Base-by-base conservation (phyloP, 805 yeast genomes). In the Blastobotrys muscicola region DNA sequence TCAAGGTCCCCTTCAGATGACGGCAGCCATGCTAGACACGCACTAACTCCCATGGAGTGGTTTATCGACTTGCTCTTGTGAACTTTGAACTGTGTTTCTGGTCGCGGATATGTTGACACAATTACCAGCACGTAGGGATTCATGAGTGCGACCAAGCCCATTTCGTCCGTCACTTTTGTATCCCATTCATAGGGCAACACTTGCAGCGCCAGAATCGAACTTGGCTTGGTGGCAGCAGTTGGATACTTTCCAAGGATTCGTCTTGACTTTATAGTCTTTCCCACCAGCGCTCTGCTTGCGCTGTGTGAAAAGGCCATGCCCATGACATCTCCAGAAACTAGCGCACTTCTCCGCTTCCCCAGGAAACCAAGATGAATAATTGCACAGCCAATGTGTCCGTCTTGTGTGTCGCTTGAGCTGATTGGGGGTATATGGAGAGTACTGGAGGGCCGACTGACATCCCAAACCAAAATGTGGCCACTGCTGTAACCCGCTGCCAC, bases 401-500 rank as follows among this genome's bases (percentile, higher is more conserved):
- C 64, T 9, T 44, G 45, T 2, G 45, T 44, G 3, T 43, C 51
- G 7, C 41, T 42, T 37, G 38, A 32, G 40, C 43, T 54, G 13
- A 52, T 50, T 2, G 70, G 66, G 2, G 56, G 45, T 8, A 64
- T 56, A 33, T 53, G 53, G 33, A 65, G 39, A n/a, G 50, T 45
- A 8, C 44, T 52, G 36, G 41, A 44, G 16, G 58, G 60, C 29
- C 57, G 60, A 10, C 57, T 50, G 23, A 81, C 51, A 48, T 83
- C 79, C 94, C 95, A 90, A 1, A 84, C 51, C 26, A 71, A 64
- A 2, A 89, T 70, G 43, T 67, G 68, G 0, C 97, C 97, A 15
- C 70, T 62, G 4, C 68, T 65, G 50, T 72, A 77, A 1, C 95
- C 94, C 0, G 78, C 81, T 0, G 82, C 85, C 2, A 86, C 49